These are phyloP conservation scores for Trichopus zeylanicus DNA, from an alignment of 116 monocot genomes.

Conservation along the genomic window DNA sequence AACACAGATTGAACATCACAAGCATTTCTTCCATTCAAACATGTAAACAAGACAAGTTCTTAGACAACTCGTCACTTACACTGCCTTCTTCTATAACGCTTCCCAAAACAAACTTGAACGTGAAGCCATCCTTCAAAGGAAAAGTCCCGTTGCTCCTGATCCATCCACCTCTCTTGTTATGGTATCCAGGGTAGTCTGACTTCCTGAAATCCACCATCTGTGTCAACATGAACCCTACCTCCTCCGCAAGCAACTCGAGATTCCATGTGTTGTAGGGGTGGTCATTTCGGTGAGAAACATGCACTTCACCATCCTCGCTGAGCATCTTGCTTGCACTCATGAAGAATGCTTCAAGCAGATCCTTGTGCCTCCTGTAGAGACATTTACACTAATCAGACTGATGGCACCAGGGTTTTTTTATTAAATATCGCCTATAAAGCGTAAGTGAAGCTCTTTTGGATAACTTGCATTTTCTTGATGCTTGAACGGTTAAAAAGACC, in stretches of 20 bases:
- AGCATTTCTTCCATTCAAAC: too few relatives aligned
- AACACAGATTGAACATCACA: too few relatives aligned
- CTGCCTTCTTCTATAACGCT: too few relatives aligned
- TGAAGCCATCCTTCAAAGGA: constrained; percentile 19
- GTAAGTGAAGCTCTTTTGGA: too few relatives aligned
- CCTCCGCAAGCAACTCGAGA: constrained; percentile 16
- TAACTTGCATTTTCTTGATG: too few relatives aligned
- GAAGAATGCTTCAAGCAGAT: constrained; percentile 23
- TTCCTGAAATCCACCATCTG: constrained; percentile 18
- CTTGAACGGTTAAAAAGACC: too few relatives aligned
- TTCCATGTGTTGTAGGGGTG: constrained; percentile 18
- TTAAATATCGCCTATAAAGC: too few relatives aligned
- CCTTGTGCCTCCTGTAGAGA: constrained; percentile 22
- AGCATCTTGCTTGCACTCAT: constrained; percentile 11
- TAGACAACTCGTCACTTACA: too few relatives aligned
- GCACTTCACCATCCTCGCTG: constrained; percentile 16
- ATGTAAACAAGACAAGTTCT: too few relatives aligned
- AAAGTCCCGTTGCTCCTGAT: constrained; percentile 30
- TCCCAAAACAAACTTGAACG: constrained; percentile 22
- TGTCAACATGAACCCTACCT: constrained; percentile 9
- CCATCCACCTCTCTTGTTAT: constrained; percentile 31
- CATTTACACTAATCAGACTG: too few relatives aligned
- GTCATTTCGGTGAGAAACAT: constrained; percentile 27
- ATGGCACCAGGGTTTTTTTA: too few relatives aligned
- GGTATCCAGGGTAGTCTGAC: constrained; percentile 27